Evolutionary conservation across 2,329 filamentous ascomycete species (phyloP).

Genomic region (Aspergillus transmontanensis): DNA sequence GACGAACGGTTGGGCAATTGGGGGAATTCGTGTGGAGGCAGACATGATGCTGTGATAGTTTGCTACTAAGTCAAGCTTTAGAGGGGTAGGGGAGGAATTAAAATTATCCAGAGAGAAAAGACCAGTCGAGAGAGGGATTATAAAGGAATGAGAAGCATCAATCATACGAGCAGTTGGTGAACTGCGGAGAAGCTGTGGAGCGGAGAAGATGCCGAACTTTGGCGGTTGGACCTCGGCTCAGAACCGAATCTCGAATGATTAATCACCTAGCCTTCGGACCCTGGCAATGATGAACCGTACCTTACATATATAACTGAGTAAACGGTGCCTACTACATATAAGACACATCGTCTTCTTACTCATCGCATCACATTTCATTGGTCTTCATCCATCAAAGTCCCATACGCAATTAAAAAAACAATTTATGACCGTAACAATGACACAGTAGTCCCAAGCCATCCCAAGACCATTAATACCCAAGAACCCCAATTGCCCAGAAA

Average conservation of each 20-base stretch:
- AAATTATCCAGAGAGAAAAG: not conserved
- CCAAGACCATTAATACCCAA: constrained; percentile 2
- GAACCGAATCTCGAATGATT: not conserved
- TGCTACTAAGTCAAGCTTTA: constrained; percentile 1
- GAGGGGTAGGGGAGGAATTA: not conserved
- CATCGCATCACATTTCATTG: not conserved
- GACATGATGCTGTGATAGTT: constrained; percentile 44
- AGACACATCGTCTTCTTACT: not conserved
- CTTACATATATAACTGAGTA: no score
- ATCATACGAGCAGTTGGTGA: constrained; percentile 7
- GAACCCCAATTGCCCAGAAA: constrained; percentile 4
- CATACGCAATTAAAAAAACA: constrained; percentile 1
- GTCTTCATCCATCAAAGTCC: not conserved
- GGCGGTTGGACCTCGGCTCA: constrained; percentile 30
- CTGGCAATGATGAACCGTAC: no score
- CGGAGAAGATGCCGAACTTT: constrained; percentile 22
- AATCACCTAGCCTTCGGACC: no score
- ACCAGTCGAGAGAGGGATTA: constrained; percentile 1
- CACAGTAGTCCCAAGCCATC: constrained; percentile 1
- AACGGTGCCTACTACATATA: no score
- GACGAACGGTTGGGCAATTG: constrained; percentile 65
- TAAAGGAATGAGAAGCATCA: constrained; percentile 11
- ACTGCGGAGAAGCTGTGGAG: constrained; percentile 32
- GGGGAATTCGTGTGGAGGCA: constrained; percentile 56
- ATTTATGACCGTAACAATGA: not conserved